Conservation (phyloP, 441 rosid species). For the Biscutella laevigata region DNA sequence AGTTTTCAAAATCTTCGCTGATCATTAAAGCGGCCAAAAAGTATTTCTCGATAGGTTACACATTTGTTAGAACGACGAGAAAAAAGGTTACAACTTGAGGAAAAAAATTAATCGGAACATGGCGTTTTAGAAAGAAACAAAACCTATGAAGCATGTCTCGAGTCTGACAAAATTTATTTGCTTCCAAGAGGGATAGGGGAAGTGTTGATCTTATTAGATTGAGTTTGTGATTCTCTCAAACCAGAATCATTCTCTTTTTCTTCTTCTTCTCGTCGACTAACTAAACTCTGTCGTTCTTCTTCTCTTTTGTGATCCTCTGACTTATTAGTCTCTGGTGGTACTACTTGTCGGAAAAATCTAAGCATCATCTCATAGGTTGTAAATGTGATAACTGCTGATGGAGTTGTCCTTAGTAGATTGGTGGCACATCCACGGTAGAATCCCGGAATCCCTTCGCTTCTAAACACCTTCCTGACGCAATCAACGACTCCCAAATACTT, state of each 20-base stretch:
- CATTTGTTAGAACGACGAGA: conserved; percentile 17
- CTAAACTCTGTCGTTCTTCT: conserved; percentile 35
- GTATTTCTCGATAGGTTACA: conserved; percentile 18
- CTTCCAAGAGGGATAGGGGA: conserved; percentile 27
- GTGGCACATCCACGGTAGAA: conserved; percentile 96
- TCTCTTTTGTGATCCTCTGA: conserved; percentile 26
- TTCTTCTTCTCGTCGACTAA: conserved; percentile 28
- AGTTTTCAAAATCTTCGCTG: background rate
- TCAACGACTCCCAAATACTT: conserved; percentile 62
- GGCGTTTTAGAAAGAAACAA: background rate
- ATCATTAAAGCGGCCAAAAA: background rate
- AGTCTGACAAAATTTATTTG: conserved; percentile 16
- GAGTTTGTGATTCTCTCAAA: conserved; percentile 26
- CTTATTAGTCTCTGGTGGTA: conserved; percentile 33
- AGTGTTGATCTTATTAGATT: conserved; percentile 21
- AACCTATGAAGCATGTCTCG: conserved; percentile 14
- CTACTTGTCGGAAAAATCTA: conserved; percentile 37
- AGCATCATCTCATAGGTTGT: conserved; percentile 87
- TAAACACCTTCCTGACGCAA: conserved; percentile 66
- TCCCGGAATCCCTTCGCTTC: conserved; percentile 66
- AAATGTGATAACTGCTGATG: conserved; percentile 84
- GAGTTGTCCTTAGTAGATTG: conserved; percentile 82
- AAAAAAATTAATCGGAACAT: conserved; percentile 12
- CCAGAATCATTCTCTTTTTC: conserved; percentile 38
- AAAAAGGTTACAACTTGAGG: conserved; percentile 17